Percentiles rank a stretch among this genome's conserved stretches.
phyloP scores from a whole-genome alignment of 208 protist species.

The Naegleria lovaniensis region DNA sequence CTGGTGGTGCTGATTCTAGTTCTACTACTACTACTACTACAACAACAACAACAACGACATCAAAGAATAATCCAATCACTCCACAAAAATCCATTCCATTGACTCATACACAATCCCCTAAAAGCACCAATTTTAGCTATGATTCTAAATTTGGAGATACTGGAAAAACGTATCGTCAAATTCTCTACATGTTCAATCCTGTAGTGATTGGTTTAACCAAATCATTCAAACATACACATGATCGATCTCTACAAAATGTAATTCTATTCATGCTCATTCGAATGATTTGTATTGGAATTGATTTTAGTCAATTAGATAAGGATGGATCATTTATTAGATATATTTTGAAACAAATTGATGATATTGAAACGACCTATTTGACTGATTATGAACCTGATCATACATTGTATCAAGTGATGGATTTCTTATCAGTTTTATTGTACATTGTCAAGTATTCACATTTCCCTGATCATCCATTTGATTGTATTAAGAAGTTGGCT shows the following conservation, averaged over 20 bases:
- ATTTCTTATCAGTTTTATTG: not conserved
- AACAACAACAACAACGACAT: not conserved
- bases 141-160: conserved; percentile 8
- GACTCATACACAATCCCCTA: too few relatives aligned
- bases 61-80: not conserved
- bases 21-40: not conserved
- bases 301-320: conserved; percentile 14
- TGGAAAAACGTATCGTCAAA: not conserved
- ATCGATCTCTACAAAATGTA: not conserved
- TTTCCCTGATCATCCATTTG: not conserved
- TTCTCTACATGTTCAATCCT: conserved; percentile 1
- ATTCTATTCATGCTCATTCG: not conserved
- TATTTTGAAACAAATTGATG: not conserved
- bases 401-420: not conserved
- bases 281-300: conserved; percentile 1
- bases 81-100: too few relatives aligned
- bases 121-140: not conserved
- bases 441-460: not conserved
- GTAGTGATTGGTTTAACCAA: not conserved
- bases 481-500: conserved; percentile 1
- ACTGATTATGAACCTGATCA: not conserved
- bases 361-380: not conserved
- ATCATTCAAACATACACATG: conserved; percentile 9
- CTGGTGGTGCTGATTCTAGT: not conserved
- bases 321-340: not conserved